phyloP scores from a whole-genome alignment of 2,329 filamentous ascomycete species.

The Pseudogymnoascus sp. region DNA sequence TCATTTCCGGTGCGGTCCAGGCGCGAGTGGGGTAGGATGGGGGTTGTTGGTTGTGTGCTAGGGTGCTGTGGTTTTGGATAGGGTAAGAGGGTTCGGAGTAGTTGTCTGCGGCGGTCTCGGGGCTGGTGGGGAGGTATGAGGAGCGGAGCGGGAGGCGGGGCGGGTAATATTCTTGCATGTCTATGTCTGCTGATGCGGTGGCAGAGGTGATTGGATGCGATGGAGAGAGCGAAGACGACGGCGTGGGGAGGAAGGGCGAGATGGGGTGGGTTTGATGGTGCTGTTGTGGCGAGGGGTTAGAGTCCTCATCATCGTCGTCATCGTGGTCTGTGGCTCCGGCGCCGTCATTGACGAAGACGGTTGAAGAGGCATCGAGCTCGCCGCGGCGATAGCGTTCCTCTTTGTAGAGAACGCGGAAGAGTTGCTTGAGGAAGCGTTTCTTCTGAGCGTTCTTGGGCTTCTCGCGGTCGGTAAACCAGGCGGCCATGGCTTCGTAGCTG shows the following conservation, averaged over 20 bases:
- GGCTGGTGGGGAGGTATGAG: not conserved
- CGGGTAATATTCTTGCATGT: not conserved
- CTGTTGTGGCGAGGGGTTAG: not conserved
- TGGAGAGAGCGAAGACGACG: not conserved
- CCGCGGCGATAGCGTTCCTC: slow-evolving; percentile 49
- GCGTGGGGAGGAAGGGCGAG: not conserved
- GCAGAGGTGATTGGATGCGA: not conserved
- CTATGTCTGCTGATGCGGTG: not conserved
- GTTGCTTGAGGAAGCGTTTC: slow-evolving; percentile 51
- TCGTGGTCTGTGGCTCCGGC: not conserved
- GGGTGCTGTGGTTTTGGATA: not conserved
- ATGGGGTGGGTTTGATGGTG: not conserved
- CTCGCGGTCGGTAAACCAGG: slow-evolving; percentile 50
- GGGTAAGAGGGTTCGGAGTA: not conserved
- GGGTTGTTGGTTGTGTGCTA: not conserved
- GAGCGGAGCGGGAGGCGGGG: not conserved
- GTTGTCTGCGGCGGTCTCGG: not conserved
- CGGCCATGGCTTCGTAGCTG: slow-evolving; percentile 48
- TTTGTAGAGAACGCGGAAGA: slow-evolving; percentile 50
- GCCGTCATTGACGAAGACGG: not conserved
- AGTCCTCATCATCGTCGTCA: not conserved
- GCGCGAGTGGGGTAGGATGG: not conserved
- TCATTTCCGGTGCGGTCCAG: not conserved
- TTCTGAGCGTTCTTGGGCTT: slow-evolving; percentile 39
- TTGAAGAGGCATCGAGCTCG: slow-evolving; percentile 33